Conservation (phyloP, 1,284 basidiomycete genomes). For the Calocybe gambosa region DNA sequence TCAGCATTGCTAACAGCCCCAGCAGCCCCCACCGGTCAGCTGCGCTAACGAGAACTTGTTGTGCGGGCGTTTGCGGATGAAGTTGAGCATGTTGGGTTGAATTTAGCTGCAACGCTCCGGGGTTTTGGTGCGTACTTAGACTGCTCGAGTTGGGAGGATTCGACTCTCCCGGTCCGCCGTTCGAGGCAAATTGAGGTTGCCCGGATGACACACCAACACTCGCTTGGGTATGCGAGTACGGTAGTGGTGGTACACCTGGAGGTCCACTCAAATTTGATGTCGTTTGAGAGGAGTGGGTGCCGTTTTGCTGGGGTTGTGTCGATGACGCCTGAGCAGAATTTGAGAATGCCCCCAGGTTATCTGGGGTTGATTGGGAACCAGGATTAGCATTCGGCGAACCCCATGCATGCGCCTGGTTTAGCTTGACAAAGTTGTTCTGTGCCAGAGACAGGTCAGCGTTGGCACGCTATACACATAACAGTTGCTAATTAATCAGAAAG, state of each 20-base stretch:
- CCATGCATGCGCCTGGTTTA: constrained; percentile 62
- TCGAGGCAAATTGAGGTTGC: constrained; percentile 34
- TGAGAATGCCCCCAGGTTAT: constrained; percentile 20
- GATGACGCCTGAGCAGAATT: constrained; percentile 24
- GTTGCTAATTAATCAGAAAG: constrained; percentile 10
- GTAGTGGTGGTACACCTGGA: constrained; percentile 48
- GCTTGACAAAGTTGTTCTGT: constrained; percentile 55
- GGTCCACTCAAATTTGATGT: constrained; percentile 40
- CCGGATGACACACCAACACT: constrained; percentile 25
- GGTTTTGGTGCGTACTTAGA: constrained; percentile 27
- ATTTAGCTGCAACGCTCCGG: constrained; percentile 25
- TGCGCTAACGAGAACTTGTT: constrained; percentile 90
- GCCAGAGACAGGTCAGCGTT: constrained; percentile 18
- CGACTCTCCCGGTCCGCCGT: constrained; percentile 29
- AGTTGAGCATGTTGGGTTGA: constrained; percentile 33
- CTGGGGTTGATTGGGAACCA: constrained; percentile 25
- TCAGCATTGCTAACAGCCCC: constrained; percentile 87
- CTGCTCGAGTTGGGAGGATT: constrained; percentile 23
- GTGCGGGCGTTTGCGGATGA: constrained; percentile 83
- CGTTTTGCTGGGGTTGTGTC: constrained; percentile 27
- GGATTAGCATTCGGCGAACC: constrained; percentile 44
- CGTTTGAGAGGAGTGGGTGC: constrained; percentile 31
- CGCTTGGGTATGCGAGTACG: constrained; percentile 29
- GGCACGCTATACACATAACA: constrained; percentile 11
- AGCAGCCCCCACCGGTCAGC: constrained; percentile 95